Evolutionary conservation across 73 alveolate species (phyloP).

Genomic region (Paramecium pentaurelia): DNA sequence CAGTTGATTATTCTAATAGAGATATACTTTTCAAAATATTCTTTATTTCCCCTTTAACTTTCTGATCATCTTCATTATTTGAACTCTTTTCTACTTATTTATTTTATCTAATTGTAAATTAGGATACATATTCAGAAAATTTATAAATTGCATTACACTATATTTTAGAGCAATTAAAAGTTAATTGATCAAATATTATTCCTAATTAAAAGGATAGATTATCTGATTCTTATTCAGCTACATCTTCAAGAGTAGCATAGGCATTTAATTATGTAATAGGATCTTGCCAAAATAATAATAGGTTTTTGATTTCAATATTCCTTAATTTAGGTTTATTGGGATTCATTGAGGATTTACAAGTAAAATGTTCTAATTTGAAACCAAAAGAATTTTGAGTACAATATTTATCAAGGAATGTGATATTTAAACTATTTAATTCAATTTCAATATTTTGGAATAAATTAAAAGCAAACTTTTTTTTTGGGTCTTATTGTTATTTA

Average conservation of each 20-base stretch:
- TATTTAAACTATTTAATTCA: neutral
- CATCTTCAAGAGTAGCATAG: neutral
- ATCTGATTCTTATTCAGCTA: neutral
- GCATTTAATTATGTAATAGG: neutral
- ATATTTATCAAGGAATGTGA: neutral
- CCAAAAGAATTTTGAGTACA: neutral
- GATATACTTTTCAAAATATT: neutral
- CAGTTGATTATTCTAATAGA: neutral
- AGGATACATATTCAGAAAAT: neutral
- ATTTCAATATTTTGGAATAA: neutral
- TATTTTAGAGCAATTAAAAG: neutral
- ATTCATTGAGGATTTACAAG: neutral
- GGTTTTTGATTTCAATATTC: neutral
- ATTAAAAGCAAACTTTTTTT: neutral
- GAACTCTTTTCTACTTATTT: neutral
- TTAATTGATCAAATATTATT: neutral
- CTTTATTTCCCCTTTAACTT: neutral
- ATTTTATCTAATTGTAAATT: neutral
- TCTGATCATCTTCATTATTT: neutral
- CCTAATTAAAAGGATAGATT: neutral
- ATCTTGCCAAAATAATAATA: neutral
- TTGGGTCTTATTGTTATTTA: neutral
- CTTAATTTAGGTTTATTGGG: neutral
- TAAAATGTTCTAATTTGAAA: neutral
- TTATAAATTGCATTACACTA: neutral